Conservation (phyloP, 2,329 filamentous ascomycete species). For the Penicillium sp. region DNA sequence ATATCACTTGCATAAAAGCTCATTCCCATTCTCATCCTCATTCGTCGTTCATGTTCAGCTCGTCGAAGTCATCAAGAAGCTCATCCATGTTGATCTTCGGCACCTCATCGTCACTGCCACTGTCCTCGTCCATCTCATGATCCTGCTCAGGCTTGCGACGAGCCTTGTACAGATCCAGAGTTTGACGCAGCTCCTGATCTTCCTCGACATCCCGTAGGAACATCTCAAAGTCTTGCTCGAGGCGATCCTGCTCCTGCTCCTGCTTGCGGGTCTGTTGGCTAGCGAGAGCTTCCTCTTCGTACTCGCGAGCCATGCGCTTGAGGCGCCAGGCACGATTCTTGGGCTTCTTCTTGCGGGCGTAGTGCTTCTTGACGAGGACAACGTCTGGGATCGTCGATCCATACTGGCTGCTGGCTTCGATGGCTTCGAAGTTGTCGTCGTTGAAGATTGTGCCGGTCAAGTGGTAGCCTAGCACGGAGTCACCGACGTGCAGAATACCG, state of each 20-base stretch:
- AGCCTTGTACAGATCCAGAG: constrained; percentile 80
- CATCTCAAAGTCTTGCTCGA: constrained; percentile 94
- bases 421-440: constrained; percentile 77
- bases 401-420: constrained; percentile 77
- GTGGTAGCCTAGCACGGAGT: constrained; percentile 94
- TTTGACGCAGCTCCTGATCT: constrained; percentile 81
- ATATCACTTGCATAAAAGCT: constrained; percentile 23
- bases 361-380: constrained; percentile 95
- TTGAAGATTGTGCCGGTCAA: constrained; percentile 90
- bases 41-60: constrained; percentile 58
- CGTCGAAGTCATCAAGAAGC: constrained; percentile 34
- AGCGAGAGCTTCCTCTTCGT: constrained; percentile 63
- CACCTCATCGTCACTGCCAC: constrained; percentile 63
- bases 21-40: constrained; percentile 21
- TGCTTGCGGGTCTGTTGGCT: constrained; percentile 22
- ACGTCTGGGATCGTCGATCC: constrained; percentile 84
- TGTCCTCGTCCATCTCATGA: constrained; percentile 58
- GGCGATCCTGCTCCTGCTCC: constrained; percentile 78
- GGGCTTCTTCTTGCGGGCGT: constrained; percentile 80
- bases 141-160: constrained; percentile 52
- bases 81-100: constrained; percentile 74
- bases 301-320: constrained; percentile 88
- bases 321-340: constrained; percentile 88
- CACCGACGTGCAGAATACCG: constrained; percentile 79
- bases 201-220: constrained; percentile 97